A percentile compares a stretch with the other conserved stretches of the same genome.
Evolutionary conservation across 331 rosid species (phyloP).

Genomic region (Acacia pycnantha): DNA sequence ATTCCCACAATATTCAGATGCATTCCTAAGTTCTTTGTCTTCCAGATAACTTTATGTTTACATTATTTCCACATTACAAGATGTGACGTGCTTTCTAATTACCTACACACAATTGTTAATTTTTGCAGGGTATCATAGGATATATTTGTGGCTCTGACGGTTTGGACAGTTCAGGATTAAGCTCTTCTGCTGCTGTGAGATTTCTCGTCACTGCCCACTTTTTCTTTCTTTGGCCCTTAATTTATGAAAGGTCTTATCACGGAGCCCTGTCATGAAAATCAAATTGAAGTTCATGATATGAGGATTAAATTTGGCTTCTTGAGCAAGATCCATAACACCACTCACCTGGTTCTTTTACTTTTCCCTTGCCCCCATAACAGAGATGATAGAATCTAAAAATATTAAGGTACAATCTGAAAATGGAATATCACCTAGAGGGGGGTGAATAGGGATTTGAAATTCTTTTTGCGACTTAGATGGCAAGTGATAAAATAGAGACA

Average conservation of each 20-base stretch:
- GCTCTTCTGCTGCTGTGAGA: slow-evolving; percentile 99
- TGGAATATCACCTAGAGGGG: no score
- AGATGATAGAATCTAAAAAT: neutral
- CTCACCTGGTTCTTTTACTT: neutral
- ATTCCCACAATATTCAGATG: slow-evolving; percentile 13
- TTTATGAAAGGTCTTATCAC: slow-evolving; percentile 21
- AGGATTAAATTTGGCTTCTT: slow-evolving; percentile 26
- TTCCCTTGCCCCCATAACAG: neutral
- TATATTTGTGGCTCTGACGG: slow-evolving; percentile 74
- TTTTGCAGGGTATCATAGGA: slow-evolving; percentile 79
- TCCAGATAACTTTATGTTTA: neutral
- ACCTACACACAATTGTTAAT: slow-evolving; percentile 30
- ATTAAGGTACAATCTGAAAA: neutral
- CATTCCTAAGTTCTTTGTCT: slow-evolving; percentile 12
- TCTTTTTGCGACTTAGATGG: no score
- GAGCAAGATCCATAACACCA: slow-evolving; percentile 5
- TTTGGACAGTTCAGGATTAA: slow-evolving; percentile 92
- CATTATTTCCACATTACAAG: slow-evolving; percentile 23
- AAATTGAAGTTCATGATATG: slow-evolving; percentile 18
- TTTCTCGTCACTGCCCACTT: slow-evolving; percentile 20
- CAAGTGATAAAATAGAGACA: no score
- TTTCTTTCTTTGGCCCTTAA: slow-evolving; percentile 20
- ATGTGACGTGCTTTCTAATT: slow-evolving; percentile 15
- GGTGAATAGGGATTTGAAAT: no score
- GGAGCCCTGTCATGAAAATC: slow-evolving; percentile 18